Conservation (phyloP, 257 asterid species). For the Datura wrightii region DNA sequence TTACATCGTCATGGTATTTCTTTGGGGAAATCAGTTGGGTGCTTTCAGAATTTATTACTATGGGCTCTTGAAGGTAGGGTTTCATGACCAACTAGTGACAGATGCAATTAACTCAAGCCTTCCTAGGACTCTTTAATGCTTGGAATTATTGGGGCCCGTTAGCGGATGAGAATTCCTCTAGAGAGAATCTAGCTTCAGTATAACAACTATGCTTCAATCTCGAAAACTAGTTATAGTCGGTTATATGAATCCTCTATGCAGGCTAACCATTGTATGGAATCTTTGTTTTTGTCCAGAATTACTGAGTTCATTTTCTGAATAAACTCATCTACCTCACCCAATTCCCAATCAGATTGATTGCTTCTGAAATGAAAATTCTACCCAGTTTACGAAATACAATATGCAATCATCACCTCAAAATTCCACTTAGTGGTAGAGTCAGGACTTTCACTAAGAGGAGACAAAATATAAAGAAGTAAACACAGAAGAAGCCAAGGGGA, state of each 20-base stretch:
- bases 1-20: background rate
- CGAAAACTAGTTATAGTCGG: background rate
- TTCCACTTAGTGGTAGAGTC: background rate
- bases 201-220: background rate
- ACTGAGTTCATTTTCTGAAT: background rate
- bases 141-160: background rate
- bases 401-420: slow-evolving; percentile 11
- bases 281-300: background rate
- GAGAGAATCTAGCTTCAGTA: background rate
- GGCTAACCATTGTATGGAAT: background rate
- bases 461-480: background rate
- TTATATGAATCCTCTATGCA: background rate
- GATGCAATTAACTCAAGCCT: background rate
- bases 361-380: background rate
- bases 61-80: background rate
- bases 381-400: background rate
- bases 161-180: slow-evolving; percentile 9
- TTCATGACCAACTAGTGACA: background rate
- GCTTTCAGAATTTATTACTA: slow-evolving; percentile 1
- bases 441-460: background rate
- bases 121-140: slow-evolving; percentile 13
- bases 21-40: background rate
- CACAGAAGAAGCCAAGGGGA: background rate
- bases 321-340: background rate
- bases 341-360: background rate